Conservation (phyloP, 805 yeast genomes). For the Wickerhamiella sergipiensis region DNA sequence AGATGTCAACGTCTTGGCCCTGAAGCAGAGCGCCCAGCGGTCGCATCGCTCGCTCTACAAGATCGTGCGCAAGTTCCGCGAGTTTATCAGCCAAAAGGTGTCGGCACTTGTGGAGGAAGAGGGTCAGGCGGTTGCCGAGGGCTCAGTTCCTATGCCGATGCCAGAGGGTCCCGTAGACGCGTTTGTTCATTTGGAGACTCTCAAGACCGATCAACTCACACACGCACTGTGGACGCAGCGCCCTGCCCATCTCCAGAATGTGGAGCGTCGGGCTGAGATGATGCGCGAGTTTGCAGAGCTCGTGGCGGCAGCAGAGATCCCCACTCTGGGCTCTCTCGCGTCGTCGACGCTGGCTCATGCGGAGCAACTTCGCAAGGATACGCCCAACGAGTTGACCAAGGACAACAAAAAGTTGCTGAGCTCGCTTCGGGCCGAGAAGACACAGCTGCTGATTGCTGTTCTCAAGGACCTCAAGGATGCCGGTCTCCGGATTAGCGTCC, state of each 20-base stretch:
- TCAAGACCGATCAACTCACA: not conserved
- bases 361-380: constrained; percentile 53
- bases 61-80: constrained; percentile 67
- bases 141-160: not conserved
- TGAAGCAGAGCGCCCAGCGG: constrained; percentile 83
- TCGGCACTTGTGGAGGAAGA: constrained; percentile 43
- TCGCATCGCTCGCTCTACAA: constrained; percentile 80
- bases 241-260: constrained; percentile 41
- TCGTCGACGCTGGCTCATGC: constrained; percentile 41
- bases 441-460: constrained; percentile 61
- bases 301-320: constrained; percentile 28
- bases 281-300: constrained; percentile 36
- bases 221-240: constrained; percentile 38
- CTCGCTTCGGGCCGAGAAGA: constrained; percentile 67
- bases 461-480: constrained; percentile 58
- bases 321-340: constrained; percentile 42
- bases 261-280: constrained; percentile 37
- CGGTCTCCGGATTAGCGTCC: constrained; percentile 58
- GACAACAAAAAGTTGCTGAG: constrained; percentile 60
- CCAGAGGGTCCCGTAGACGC: not conserved
- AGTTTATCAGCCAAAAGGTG: constrained; percentile 39
- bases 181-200: not conserved
- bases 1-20: constrained; percentile 84
- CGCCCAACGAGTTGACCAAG: constrained; percentile 58
- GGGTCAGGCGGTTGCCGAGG: constrained; percentile 23